Evolutionary conservation across 805 yeast genomes (phyloP), one percentile per base, ranked within the genome.

Genomic region (Wickerhamiella australiensis): DNA sequence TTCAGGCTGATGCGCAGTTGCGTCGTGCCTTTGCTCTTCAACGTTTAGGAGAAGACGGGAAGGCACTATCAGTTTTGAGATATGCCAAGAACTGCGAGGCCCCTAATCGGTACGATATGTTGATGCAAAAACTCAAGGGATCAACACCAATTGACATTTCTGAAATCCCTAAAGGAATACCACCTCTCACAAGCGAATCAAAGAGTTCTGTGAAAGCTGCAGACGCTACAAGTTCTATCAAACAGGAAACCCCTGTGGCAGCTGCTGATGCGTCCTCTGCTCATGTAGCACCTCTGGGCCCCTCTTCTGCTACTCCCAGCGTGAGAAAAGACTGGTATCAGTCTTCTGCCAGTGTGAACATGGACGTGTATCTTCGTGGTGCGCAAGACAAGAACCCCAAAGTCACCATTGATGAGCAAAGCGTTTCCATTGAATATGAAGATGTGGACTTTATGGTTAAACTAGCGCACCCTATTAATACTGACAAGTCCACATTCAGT

Each of bases 311-410:
- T 11, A 5, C 33, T 11, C 48, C 11, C 6, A 40, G 20, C 9
- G 40, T 31, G 18, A 22, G 49, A 20, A 38, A 68, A n/a, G 88
- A 83, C 55, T 83, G 82, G 79, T 90, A 79, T 65, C 96, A 92
- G 63, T 72, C 79, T 13, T 58, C 67, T 8, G 67, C 67, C 0
- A 61, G 63, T 2, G 76, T 87, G 12, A 78, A 80, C 0, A 68
- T 88, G 25, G 77, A 90, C 1, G 65, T 90, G 5, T 90, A 81
- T 59, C 77, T 85, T 44, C 79, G 82, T 53, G 74, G 74, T 37
- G 74, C 85, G 15, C 79, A 81, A 7, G 60, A 70, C 42, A 78
- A 75, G 0, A 62, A 15, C 20, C 38, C 71, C 2, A 61, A 65
- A 6, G 69, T 79, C 4, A 65, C 68, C 0, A 70, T 76, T 51